Percentiles rank a stretch among this genome's conserved stretches.
These are phyloP conservation scores for Myxozyma sirexii DNA, from an alignment of 805 yeast genomes.

Conservation along the genomic window DNA sequence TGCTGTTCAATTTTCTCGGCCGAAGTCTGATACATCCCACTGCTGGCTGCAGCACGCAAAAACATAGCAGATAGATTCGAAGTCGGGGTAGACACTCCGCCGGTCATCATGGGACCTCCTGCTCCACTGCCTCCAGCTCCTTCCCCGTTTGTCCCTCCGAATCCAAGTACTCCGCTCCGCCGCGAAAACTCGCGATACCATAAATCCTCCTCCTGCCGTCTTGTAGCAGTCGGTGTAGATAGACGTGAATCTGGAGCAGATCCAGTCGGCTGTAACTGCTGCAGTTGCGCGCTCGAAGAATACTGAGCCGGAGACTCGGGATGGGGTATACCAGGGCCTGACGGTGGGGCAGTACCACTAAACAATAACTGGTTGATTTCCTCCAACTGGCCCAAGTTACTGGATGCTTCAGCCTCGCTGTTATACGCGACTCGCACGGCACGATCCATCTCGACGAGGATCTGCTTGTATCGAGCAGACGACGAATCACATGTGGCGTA, in stretches of 20 bases:
- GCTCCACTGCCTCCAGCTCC: background rate
- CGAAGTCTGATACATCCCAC: constrained; percentile 18
- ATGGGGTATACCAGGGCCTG: background rate
- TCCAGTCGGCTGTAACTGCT: background rate
- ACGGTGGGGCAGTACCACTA: background rate
- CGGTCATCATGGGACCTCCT: background rate
- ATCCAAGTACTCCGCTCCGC: background rate
- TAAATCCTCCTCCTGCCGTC: constrained; percentile 9
- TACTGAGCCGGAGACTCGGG: too few relatives aligned
- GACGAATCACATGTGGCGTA: constrained; percentile 33
- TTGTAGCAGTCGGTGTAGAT: background rate
- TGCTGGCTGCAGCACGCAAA: constrained; percentile 27
- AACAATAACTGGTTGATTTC: constrained; percentile 24
- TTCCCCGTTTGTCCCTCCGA: background rate
- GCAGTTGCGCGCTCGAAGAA: too few relatives aligned
- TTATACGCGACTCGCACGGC: constrained; percentile 21
- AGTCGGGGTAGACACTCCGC: background rate
- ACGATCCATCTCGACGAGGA: constrained; percentile 28
- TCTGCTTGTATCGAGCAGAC: constrained; percentile 28
- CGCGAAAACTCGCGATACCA: constrained; percentile 4
- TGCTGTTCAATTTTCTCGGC: background rate
- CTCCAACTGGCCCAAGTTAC: constrained; percentile 2
- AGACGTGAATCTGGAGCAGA: background rate
- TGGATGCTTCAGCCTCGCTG: background rate
- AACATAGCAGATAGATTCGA: constrained; percentile 31